Percentiles rank a stretch among this genome's conserved stretches.
phyloP scores from a whole-genome alignment of 805 yeast genomes.

The Candida incommunis region DNA sequence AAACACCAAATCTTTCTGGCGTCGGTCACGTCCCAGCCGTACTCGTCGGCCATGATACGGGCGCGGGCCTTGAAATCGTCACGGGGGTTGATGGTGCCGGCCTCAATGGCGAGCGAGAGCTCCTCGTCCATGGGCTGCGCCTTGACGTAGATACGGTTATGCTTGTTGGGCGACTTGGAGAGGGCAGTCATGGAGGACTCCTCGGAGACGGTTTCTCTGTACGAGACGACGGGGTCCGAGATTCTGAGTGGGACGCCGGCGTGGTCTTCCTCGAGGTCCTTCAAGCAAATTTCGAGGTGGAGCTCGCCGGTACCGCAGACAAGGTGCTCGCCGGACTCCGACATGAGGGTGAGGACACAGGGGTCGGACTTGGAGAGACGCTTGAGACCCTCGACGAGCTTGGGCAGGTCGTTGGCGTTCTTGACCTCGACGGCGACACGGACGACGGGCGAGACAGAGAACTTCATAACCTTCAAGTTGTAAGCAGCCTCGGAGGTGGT shows the following conservation, averaged over 20 bases:
- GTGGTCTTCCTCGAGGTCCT: conserved; percentile 95
- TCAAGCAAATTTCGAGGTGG: conserved; percentile 95
- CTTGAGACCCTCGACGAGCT: conserved; percentile 99
- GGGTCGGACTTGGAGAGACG: conserved; percentile 99
- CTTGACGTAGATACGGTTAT: conserved; percentile 97
- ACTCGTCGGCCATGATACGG: conserved; percentile 96
- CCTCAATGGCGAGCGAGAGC: conserved; percentile 80
- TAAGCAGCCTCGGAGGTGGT: conserved; percentile 94
- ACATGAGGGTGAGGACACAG: conserved; percentile 80
- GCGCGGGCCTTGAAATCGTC: conserved; percentile 99
- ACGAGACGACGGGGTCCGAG: conserved; percentile 95
- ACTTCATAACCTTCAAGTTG: conserved; percentile 99
- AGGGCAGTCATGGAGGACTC: conserved; percentile 93
- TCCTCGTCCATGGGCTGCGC: conserved; percentile 96
- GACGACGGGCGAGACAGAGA: conserved; percentile 99
- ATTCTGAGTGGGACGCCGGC: conserved; percentile 98
- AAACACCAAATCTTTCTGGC: conserved; percentile 99
- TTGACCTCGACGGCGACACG: conserved; percentile 99
- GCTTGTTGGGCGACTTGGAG: conserved; percentile 99
- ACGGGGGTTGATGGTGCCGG: conserved; percentile 83
- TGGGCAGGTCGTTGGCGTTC: conserved; percentile 98
- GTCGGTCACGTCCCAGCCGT: conserved; percentile 98
- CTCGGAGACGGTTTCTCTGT: conserved; percentile 95
- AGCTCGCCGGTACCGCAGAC: conserved; percentile 99
- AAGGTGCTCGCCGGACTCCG: conserved; percentile 97